These are phyloP conservation scores for Rhodomyrtus tomentosa DNA, from an alignment of 345 rosid genomes.

Conservation along the genomic window DNA sequence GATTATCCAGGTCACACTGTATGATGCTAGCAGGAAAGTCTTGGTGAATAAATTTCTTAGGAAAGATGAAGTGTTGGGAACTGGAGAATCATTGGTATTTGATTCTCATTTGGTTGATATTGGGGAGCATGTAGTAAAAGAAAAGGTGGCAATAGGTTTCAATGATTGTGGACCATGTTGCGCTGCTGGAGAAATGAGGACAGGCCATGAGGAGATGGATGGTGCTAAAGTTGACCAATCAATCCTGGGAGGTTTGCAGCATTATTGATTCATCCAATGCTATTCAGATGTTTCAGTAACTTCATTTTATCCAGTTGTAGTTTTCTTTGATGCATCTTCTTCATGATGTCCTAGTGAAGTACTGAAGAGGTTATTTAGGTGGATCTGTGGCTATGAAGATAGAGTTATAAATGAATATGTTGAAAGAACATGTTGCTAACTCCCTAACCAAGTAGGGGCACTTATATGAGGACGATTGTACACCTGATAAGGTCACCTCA, in stretches of 20 bases:
- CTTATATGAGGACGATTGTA: not conserved
- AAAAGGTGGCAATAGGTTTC: slow-evolving; percentile 1
- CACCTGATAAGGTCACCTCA: not conserved
- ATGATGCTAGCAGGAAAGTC: slow-evolving; percentile 33
- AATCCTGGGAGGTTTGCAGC: slow-evolving; percentile 12
- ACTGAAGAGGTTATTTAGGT: not conserved
- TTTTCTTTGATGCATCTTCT: not conserved
- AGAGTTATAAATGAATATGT: not conserved
- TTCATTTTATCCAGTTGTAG: not conserved
- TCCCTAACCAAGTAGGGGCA: not conserved
- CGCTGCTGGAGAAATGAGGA: slow-evolving; percentile 1
- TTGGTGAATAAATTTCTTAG: slow-evolving; percentile 37
- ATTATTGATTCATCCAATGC: not conserved
- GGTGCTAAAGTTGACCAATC: slow-evolving; percentile 7
- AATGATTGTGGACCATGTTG: slow-evolving; percentile 1
- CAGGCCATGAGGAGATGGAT: slow-evolving; percentile 2
- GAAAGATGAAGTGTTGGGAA: slow-evolving; percentile 40
- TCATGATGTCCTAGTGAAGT: not conserved
- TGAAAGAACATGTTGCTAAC: not conserved
- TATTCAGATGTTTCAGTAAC: not conserved
- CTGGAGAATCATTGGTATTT: slow-evolving; percentile 31
- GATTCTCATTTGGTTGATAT: slow-evolving; percentile 41
- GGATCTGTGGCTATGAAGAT: not conserved
- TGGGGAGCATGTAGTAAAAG: slow-evolving; percentile 31
- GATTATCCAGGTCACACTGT: slow-evolving; percentile 36